These are phyloP conservation scores for Talaromyces trachyspermus DNA, from an alignment of 495 filamentous ascomycete genomes.

Conservation along the genomic window DNA sequence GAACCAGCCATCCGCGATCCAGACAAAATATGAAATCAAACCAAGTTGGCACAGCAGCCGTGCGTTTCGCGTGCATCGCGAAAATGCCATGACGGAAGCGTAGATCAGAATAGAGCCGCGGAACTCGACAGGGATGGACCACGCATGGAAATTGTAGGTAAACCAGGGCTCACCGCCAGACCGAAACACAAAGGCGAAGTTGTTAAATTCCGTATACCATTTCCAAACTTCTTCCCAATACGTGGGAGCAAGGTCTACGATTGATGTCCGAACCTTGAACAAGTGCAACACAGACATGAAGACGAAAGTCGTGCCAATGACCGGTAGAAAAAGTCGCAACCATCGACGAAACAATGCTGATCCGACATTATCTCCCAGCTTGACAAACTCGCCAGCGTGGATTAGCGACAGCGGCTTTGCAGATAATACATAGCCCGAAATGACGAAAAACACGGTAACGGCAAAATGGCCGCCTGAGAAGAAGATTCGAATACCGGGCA, in stretches of 20 bases:
- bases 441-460: conserved; percentile 53
- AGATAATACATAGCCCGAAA: conserved; percentile 52
- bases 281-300: conserved; percentile 43
- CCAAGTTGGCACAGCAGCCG: conserved; percentile 35
- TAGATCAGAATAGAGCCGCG: conserved; percentile 42
- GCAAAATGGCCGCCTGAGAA: conserved; percentile 44
- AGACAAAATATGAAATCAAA: conserved; percentile 25
- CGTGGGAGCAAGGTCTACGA: conserved; percentile 15
- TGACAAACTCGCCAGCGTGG: conserved; percentile 32
- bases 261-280: conserved; percentile 33
- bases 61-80: conserved; percentile 24
- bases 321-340: conserved; percentile 35
- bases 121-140: conserved; percentile 47
- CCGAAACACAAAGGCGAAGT: conserved; percentile 51
- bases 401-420: conserved; percentile 42
- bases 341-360: conserved; percentile 43
- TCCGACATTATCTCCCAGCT: conserved; percentile 25
- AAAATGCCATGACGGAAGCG: conserved; percentile 28
- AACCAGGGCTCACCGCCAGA: conserved; percentile 38
- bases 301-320: conserved; percentile 40
- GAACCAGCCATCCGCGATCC: conserved; percentile 34
- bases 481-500: conserved; percentile 34
- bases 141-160: conserved; percentile 39
- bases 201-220: conserved; percentile 53
- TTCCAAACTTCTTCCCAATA: conserved; percentile 40